A percentile compares a stretch with the other conserved stretches of the same genome.
Conservation (phyloP, 495 filamentous ascomycete genomes). For the Neurospora pannonica region DNA sequence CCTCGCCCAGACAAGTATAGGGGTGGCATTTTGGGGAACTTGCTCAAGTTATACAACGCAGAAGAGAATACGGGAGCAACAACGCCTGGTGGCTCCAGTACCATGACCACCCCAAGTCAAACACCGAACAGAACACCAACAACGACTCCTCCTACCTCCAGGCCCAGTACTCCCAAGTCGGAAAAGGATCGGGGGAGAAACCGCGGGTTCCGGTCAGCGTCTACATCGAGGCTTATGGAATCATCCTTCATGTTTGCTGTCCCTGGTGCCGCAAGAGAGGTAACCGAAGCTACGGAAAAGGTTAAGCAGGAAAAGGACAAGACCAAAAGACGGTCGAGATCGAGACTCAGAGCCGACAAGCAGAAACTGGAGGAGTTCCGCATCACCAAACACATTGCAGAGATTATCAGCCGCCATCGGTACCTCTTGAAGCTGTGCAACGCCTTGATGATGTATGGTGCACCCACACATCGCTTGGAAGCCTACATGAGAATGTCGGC, state of each 20-base stretch:
- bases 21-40: slow-evolving; percentile 63
- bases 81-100: slow-evolving; percentile 13
- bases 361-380: slow-evolving; percentile 56
- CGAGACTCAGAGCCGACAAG: slow-evolving; percentile 17
- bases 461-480: slow-evolving; percentile 68
- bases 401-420: slow-evolving; percentile 67
- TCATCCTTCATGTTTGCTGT: slow-evolving; percentile 40
- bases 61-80: slow-evolving; percentile 9
- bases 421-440: slow-evolving; percentile 81
- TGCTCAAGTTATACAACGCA: slow-evolving; percentile 65
- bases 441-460: slow-evolving; percentile 77
- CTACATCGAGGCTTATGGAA: slow-evolving; percentile 44
- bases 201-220: slow-evolving; percentile 32
- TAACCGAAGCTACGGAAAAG: slow-evolving; percentile 22
- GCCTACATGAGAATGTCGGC: slow-evolving; percentile 86
- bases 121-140: slow-evolving; percentile 20
- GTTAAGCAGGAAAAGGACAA: slow-evolving; percentile 24
- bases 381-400: slow-evolving; percentile 85
- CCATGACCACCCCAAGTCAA: slow-evolving; percentile 16
- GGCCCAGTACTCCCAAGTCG: slow-evolving; percentile 48
- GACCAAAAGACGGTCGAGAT: slow-evolving; percentile 31
- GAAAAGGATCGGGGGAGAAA: slow-evolving; percentile 50
- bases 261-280: slow-evolving; percentile 18
- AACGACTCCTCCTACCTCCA: slow-evolving; percentile 25
- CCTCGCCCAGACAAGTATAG: slow-evolving; percentile 61